Percentiles rank a stretch among this genome's conserved stretches.
These are phyloP conservation scores for Lactarius vividus DNA, from an alignment of 768 basidiomycete species.

Conservation along the genomic window DNA sequence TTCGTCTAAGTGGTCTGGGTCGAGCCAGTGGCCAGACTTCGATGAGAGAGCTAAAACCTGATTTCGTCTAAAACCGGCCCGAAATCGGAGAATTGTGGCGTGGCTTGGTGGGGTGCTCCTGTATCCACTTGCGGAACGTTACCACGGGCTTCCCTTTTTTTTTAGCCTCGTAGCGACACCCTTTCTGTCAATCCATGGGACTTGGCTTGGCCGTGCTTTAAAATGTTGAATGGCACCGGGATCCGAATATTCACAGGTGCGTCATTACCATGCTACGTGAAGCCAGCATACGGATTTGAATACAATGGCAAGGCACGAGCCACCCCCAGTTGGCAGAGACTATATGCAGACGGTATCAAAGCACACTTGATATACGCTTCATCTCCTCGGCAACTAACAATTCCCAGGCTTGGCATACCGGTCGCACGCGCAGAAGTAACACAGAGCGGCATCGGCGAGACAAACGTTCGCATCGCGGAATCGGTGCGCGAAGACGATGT, in stretches of 20 bases:
- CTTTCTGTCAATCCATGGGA: slow-evolving; percentile 31
- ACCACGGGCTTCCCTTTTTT: neutral
- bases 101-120: neutral
- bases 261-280: slow-evolving; percentile 25
- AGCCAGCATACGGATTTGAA: neutral
- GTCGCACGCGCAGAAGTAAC: slow-evolving; percentile 86
- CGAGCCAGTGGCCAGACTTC: neutral
- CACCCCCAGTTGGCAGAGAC: slow-evolving; percentile 94
- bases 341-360: slow-evolving; percentile 79
- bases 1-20: neutral
- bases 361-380: slow-evolving; percentile 12
- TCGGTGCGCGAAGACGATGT: slow-evolving; percentile 98
- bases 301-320: slow-evolving; percentile 68
- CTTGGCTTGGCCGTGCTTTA: slow-evolving; percentile 25
- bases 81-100: slow-evolving; percentile 12
- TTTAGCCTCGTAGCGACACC: neutral
- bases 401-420: slow-evolving; percentile 78
- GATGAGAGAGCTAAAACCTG: neutral
- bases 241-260: slow-evolving; percentile 60
- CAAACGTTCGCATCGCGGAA: slow-evolving; percentile 86
- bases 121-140: neutral
- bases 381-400: slow-evolving; percentile 1
- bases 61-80: slow-evolving; percentile 9
- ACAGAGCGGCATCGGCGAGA: slow-evolving; percentile 88
- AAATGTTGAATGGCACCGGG: slow-evolving; percentile 55